A percentile compares a stretch with the other conserved stretches of the same genome.
Conservation (phyloP, 148 eudicot species). For the Chenopodium formosanum region DNA sequence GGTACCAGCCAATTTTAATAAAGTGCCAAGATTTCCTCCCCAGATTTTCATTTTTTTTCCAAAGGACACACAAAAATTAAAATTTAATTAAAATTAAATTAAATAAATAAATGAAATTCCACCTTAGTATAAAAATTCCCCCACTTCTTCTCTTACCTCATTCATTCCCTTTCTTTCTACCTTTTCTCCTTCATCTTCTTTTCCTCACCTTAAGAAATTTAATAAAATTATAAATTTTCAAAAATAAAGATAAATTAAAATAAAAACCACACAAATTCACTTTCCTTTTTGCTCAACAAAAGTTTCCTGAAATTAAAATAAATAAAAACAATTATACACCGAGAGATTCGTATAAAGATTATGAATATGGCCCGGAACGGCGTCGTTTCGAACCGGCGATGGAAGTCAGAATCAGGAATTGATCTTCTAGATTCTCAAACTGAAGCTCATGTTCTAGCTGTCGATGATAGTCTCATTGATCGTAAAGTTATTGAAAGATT, state of each 20-base stretch:
- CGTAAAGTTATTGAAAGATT: slow-evolving; percentile 40
- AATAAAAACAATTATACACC: background rate
- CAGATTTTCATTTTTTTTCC: slow-evolving; percentile 7
- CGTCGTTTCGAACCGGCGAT: slow-evolving; percentile 32
- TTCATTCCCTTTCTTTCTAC: background rate
- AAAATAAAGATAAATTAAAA: too few species aligned
- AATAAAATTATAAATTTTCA: too few species aligned
- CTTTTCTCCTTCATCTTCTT: background rate
- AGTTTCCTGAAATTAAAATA: too few species aligned
- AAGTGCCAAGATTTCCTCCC: slow-evolving; percentile 30
- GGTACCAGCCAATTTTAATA: slow-evolving; percentile 24
- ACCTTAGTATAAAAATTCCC: slow-evolving; percentile 22
- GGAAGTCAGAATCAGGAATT: slow-evolving; percentile 29
- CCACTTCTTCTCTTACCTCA: slow-evolving; percentile 6
- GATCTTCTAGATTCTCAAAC: slow-evolving; percentile 23
- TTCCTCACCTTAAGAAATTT: background rate
- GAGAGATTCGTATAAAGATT: background rate
- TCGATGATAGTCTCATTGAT: slow-evolving; percentile 43
- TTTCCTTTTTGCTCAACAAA: background rate
- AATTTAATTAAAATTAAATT: background rate
- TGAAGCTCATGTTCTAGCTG: slow-evolving; percentile 43
- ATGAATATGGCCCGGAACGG: slow-evolving; percentile 28
- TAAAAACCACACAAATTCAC: background rate
- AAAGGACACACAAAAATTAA: slow-evolving; percentile 1
- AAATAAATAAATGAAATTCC: background rate